Base-by-base conservation (phyloP, 2,329 filamentous ascomycete genomes). In the Thelonectria blattea region DNA sequence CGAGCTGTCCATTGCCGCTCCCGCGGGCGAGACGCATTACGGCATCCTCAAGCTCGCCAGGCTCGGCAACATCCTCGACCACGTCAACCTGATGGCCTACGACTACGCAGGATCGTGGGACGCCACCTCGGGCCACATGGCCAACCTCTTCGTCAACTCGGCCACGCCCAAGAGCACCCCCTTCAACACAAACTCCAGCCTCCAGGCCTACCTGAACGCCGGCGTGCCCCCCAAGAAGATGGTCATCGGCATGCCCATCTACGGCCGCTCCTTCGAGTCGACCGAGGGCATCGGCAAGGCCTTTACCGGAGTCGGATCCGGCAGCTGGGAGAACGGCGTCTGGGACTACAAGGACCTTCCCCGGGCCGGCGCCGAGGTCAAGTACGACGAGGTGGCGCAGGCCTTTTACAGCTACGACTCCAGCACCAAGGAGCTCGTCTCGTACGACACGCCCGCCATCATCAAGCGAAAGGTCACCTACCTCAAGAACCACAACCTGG, bases 311-410 rank as follows among this genome's bases (percentile, higher is more conserved):
- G 78, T 88, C 10, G 91, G 91, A 1, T 73, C 77, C 5, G 91
- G 90, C 0, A 87, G 81, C 39, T 93, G 87, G 87, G 91, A 94
- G 75, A 78, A 81, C 11, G 90, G 90, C 0, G 80, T 92, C 1
- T 94, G 88, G 85, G 91, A 95, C 72, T 94, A 91, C 80, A 94
- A 93, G 76, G 88, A 75, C 0, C 81, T 96, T 1, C 91, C 91
- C 0, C 80, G 81, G n/a, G 70, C 81, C 0, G 87, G 86, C 0
- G 85, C 88, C 0, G 76, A 76, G 1, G 86, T 89, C 67, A 63
- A 79, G 34, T 82, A 85, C 49, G 89, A 93, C 68, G 59, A 73
- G 0, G 77, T 78, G 12, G 80, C 84, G 1, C 81, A 85, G 5
- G 90, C 89, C 1, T 87, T 85, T 3, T 96, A 89, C 79, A 88